Evolutionary conservation across 225 moss, liverwort and hornwort genomes (phyloP).

Genomic region (Takakia lepidozioides): DNA sequence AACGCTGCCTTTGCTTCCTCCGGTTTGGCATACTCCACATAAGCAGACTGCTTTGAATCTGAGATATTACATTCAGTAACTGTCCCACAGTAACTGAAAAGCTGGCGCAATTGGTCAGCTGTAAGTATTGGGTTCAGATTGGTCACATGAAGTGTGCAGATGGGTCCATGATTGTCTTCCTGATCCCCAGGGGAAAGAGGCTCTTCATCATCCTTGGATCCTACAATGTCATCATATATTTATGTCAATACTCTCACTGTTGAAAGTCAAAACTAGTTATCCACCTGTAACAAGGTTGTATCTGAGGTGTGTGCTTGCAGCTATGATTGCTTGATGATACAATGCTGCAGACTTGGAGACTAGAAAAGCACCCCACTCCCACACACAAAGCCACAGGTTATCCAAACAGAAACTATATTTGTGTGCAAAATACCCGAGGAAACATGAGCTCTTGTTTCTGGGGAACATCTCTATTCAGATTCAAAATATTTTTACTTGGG

Average conservation of each 20-base stretch:
- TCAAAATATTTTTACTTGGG: too few species aligned
- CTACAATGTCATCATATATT: slow-evolving; percentile 21
- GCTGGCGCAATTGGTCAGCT: slow-evolving; percentile 80
- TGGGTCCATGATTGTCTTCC: slow-evolving; percentile 51
- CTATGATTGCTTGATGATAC: too few species aligned
- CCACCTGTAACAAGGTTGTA: too few species aligned
- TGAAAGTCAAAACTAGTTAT: too few species aligned
- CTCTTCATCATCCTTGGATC: slow-evolving; percentile 56
- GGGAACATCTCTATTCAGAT: too few species aligned
- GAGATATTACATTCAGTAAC: slow-evolving; percentile 81
- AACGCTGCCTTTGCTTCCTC: slow-evolving; percentile 92
- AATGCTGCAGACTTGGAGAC: too few species aligned
- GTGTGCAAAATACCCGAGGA: too few species aligned
- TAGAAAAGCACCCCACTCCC: too few species aligned
- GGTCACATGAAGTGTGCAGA: slow-evolving; percentile 76
- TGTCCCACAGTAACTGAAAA: slow-evolving; percentile 91
- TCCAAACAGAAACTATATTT: too few species aligned
- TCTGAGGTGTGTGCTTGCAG: too few species aligned
- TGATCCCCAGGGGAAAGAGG: slow-evolving; percentile 24
- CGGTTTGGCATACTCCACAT: slow-evolving; percentile 80
- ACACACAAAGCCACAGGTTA: too few species aligned
- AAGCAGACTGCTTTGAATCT: slow-evolving; percentile 86
- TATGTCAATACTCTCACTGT: slow-evolving; percentile 1
- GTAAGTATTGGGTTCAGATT: slow-evolving; percentile 84
- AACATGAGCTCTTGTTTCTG: too few species aligned